Evolutionary conservation across 2,329 filamentous ascomycete genomes (phyloP), one percentile per base, ranked within the genome.

Genomic region (Xylariales sp.): DNA sequence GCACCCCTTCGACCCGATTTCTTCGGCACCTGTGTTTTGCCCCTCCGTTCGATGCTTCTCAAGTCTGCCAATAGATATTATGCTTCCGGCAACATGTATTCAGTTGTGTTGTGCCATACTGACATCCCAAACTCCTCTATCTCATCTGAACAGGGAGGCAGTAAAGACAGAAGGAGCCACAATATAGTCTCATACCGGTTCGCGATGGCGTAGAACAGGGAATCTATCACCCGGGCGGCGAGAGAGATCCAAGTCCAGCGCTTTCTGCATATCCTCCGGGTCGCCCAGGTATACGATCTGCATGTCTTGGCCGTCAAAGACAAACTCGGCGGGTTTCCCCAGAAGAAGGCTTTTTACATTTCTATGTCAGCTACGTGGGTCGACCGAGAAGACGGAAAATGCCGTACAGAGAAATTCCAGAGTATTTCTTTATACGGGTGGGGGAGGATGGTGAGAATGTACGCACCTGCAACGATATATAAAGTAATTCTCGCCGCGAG

Each of bases 231-330:
- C 8, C 5, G 23, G 39, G 6, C 1, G 3, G 36, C 36, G 36
- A 34, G 28, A 16, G 16, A 61, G 16, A n/a, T 45, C 39, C 3
- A 23, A 43, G 9, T 61, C 30, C 23, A 45, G 16, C 6, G 3
- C 48, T 23, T 18, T n/a, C 58, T 53, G 3, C 10, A 61, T 28
- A 9, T 61, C 49, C 3, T 18, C 14, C 5, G 48, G 8, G 28
- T 61, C 53, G 7, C 58, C 48, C 4, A 61, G 39, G 36, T 61
- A 61, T 8, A 61, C 36, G 5, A 12, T 53, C 48, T 32, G 16
- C 12, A 12, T n/a, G 39, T 45, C 32, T 10, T 14, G 7, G 34
- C 34, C 12, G 6, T 61, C 48, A 3, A 18, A 28, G 5, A 53
- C 12, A 23, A 53, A 61, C 9, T 61, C 58, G 36, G 28, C 48